Evolutionary conservation across 1,284 basidiomycete species (phyloP).

Genomic region (Leccinum insolens): DNA sequence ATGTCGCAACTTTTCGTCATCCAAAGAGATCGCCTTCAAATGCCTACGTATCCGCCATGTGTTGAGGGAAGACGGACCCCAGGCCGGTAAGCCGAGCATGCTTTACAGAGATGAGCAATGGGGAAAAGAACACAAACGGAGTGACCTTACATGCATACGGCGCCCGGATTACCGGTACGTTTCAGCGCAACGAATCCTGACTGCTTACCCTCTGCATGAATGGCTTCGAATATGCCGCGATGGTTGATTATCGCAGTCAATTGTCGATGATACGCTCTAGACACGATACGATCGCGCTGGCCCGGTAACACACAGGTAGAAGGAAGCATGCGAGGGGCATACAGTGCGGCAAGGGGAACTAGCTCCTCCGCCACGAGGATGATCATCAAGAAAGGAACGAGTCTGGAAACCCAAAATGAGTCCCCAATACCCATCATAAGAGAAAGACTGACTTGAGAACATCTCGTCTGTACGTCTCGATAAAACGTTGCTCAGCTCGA

Average conservation of each 20-base stretch:
- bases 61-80: slow-evolving; percentile 55
- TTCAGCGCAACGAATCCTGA: slow-evolving; percentile 31
- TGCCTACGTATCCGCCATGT: slow-evolving; percentile 59
- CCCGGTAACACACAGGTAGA: slow-evolving; percentile 88
- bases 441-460: slow-evolving; percentile 56
- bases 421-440: not conserved
- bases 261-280: slow-evolving; percentile 60
- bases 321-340: slow-evolving; percentile 83
- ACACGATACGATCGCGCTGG: slow-evolving; percentile 72
- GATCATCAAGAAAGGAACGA: slow-evolving; percentile 80
- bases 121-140: slow-evolving; percentile 3
- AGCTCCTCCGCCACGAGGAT: slow-evolving; percentile 80
- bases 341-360: slow-evolving; percentile 83
- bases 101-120: slow-evolving; percentile 37
- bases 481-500: slow-evolving; percentile 67
- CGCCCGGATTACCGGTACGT: slow-evolving; percentile 33
- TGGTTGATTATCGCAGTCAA: slow-evolving; percentile 36
- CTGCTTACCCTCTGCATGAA: slow-evolving; percentile 32
- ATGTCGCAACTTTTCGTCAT: slow-evolving; percentile 59
- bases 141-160: slow-evolving; percentile 41
- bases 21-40: slow-evolving; percentile 53
- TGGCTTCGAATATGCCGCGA: slow-evolving; percentile 37
- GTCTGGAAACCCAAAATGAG: slow-evolving; percentile 43
- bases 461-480: slow-evolving; percentile 65
- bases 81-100: slow-evolving; percentile 58